Evolutionary conservation across 495 filamentous ascomycete genomes (phyloP).

Genomic region (Neurospora sp.): DNA sequence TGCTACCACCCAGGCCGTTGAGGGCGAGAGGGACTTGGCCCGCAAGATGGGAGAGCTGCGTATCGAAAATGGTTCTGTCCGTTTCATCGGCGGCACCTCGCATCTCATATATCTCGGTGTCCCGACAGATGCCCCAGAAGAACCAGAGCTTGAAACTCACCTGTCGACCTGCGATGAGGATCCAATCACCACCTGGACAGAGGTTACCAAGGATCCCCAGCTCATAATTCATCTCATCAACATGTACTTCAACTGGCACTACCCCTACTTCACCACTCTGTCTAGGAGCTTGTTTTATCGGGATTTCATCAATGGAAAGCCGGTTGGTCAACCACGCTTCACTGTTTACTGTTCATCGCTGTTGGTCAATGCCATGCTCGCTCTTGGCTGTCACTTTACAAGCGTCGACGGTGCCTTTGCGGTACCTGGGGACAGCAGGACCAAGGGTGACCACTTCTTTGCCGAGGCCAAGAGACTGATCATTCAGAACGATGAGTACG

Average conservation of each 20-base stretch:
- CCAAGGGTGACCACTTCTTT: constrained; percentile 95
- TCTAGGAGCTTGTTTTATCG: constrained; percentile 83
- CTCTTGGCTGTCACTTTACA: constrained; percentile 94
- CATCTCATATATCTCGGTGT: constrained; percentile 75
- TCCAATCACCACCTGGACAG: constrained; percentile 75
- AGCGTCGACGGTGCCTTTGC: constrained; percentile 58
- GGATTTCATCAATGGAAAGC: constrained; percentile 64
- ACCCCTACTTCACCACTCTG: constrained; percentile 89
- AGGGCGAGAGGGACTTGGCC: constrained; percentile 78
- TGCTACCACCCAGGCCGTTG: constrained; percentile 33
- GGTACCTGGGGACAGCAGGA: constrained; percentile 60
- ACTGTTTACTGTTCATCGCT: constrained; percentile 78
- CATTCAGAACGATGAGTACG: constrained; percentile 85
- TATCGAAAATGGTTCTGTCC: constrained; percentile 79
- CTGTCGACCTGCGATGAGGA: constrained; percentile 36
- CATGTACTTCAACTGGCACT: constrained; percentile 99
- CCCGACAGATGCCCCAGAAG: constrained; percentile 39
- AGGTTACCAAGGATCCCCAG: constrained; percentile 67
- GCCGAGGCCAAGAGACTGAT: constrained; percentile 87
- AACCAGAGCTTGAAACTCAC: constrained; percentile 41
- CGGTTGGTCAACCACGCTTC: constrained; percentile 27
- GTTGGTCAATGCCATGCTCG: constrained; percentile 92
- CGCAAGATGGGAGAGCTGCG: constrained; percentile 88
- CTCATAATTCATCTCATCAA: constrained; percentile 81
- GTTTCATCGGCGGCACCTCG: constrained; percentile 91